phyloP scores from a whole-genome alignment of 495 filamentous ascomycete species.

The Aspergillus hancockii region DNA sequence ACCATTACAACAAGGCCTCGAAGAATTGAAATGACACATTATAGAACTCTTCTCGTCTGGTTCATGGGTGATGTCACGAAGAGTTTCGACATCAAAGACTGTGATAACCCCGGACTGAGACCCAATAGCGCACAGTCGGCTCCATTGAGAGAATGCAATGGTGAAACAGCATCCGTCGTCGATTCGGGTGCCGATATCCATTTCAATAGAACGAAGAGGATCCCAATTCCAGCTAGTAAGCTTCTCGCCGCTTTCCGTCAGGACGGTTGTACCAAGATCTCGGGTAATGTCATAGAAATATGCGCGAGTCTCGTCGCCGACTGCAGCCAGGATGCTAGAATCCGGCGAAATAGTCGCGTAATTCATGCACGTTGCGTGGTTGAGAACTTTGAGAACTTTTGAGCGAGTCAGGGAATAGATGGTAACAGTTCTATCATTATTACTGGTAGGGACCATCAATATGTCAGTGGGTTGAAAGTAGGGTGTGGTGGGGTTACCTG shows the following conservation, averaged over 20 bases:
- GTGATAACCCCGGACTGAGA: slow-evolving; percentile 73
- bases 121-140: slow-evolving; percentile 66
- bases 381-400: slow-evolving; percentile 63
- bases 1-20: slow-evolving; percentile 56
- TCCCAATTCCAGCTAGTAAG: slow-evolving; percentile 43
- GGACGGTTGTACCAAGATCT: slow-evolving; percentile 41
- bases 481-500: slow-evolving; percentile 43
- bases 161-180: slow-evolving; percentile 62
- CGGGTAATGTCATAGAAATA: slow-evolving; percentile 70
- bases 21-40: slow-evolving; percentile 55
- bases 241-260: slow-evolving; percentile 43
- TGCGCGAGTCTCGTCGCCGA: slow-evolving; percentile 80
- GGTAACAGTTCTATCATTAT: slow-evolving; percentile 87
- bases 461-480: not conserved
- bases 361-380: slow-evolving; percentile 81
- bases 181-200: slow-evolving; percentile 35
- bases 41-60: slow-evolving; percentile 39
- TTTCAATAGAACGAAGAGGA: slow-evolving; percentile 34
- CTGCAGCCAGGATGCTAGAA: slow-evolving; percentile 73
- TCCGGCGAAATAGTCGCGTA: slow-evolving; percentile 91
- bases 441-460: slow-evolving; percentile 45
- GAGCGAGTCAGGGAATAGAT: slow-evolving; percentile 70
- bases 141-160: slow-evolving; percentile 70
- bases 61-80: slow-evolving; percentile 39
- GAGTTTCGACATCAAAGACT: slow-evolving; percentile 59